Evolutionary conservation across 202 grass and related monocot species (phyloP).

Genomic region (Zoysia matrella): DNA sequence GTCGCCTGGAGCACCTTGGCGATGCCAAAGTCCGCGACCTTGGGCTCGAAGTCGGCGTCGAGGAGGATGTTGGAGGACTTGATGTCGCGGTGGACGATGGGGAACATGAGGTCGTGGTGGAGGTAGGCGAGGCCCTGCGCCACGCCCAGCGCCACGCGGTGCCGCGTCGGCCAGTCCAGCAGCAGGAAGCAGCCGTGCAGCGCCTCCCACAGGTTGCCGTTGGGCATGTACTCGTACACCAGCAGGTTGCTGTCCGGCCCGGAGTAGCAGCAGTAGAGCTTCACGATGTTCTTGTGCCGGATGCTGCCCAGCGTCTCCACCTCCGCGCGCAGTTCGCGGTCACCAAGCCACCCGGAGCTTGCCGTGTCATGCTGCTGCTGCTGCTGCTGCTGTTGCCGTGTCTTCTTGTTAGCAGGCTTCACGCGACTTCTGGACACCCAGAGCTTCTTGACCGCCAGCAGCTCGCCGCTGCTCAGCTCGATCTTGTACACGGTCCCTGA

Average conservation of each 20-base stretch:
- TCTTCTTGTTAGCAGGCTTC: too few relatives aligned
- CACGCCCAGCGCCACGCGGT: slow-evolving; percentile 75
- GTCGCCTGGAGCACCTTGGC: slow-evolving; percentile 82
- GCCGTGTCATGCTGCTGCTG: too few relatives aligned
- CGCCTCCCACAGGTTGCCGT: slow-evolving; percentile 92
- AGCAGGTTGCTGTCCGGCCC: slow-evolving; percentile 77
- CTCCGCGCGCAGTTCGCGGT: slow-evolving; percentile 77
- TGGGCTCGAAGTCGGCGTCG: slow-evolving; percentile 91
- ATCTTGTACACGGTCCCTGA: slow-evolving; percentile 64
- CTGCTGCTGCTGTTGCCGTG: too few relatives aligned
- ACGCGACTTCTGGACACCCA: slow-evolving; percentile 40
- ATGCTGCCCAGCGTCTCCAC: slow-evolving; percentile 98
- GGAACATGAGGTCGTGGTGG: slow-evolving; percentile 81
- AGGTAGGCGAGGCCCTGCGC: slow-evolving; percentile 95
- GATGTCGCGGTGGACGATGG: slow-evolving; percentile 93
- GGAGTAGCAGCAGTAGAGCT: slow-evolving; percentile 98
- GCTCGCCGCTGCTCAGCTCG: slow-evolving; percentile 77
- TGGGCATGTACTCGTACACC: slow-evolving; percentile 98
- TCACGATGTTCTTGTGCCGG: slow-evolving; percentile 98
- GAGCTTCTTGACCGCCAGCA: slow-evolving; percentile 92
- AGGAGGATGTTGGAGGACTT: slow-evolving; percentile 97
- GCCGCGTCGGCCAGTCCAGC: slow-evolving; percentile 84
- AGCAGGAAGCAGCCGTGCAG: slow-evolving; percentile 61
- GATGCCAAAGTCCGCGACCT: slow-evolving; percentile 98
- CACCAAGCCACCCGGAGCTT: slow-evolving; percentile 33